Percentiles rank a stretch among this genome's conserved stretches.
Conservation (phyloP, 2,329 filamentous ascomycete genomes). For the Aspergillus uvarum region DNA sequence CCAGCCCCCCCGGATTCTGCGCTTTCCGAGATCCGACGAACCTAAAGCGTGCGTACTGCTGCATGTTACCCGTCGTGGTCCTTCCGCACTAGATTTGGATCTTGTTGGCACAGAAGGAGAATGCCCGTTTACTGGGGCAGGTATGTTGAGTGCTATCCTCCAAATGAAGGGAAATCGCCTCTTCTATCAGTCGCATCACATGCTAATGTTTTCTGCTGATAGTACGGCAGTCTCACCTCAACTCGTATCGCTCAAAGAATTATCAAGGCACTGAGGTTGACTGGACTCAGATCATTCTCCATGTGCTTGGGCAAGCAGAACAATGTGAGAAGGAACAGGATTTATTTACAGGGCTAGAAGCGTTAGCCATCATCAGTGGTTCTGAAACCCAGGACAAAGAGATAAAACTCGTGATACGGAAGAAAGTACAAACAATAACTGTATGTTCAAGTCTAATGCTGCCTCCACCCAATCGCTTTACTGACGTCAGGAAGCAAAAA, state of each 20-base stretch:
- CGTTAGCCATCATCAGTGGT: conserved; percentile 29
- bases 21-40: conserved; percentile 50
- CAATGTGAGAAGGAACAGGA: conserved; percentile 16
- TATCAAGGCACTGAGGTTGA: conserved; percentile 47
- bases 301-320: conserved; percentile 34
- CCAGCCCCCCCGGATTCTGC: conserved; percentile 43
- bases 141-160: conserved; percentile 32
- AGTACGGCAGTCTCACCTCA: conserved; percentile 42
- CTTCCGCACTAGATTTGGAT: conserved; percentile 51
- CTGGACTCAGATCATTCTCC: conserved; percentile 39
- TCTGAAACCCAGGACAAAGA: conserved; percentile 32
- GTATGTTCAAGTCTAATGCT: conserved; percentile 24
- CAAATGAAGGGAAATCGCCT: too few species aligned
- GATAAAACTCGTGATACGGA: conserved; percentile 43
- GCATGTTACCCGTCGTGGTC: conserved; percentile 44
- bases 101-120: conserved; percentile 61
- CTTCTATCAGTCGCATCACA: not conserved
- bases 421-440: conserved; percentile 51
- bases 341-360: conserved; percentile 31
- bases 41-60: conserved; percentile 49
- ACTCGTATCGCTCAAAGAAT: conserved; percentile 42
- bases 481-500: conserved; percentile 44
- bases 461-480: not conserved
- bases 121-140: conserved; percentile 50
- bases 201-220: conserved; percentile 14